Evolutionary conservation across 768 basidiomycete species (phyloP).

Genomic region (Pleurotus tuber-regium): DNA sequence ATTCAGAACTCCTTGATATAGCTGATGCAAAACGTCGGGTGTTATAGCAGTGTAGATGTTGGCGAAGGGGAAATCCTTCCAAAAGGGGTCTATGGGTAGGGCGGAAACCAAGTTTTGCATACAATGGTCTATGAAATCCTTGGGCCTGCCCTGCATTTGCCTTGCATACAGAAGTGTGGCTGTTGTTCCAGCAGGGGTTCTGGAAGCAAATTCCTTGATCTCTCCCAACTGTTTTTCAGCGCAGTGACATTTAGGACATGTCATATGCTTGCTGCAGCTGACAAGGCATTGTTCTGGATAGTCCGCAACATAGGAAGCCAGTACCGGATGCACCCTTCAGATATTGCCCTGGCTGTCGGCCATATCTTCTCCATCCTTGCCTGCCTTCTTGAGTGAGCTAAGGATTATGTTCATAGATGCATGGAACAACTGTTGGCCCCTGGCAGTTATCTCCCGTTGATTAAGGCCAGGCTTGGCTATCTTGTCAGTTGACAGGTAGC

Average conservation of each 20-base stretch:
- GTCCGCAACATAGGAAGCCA: conserved; percentile 37
- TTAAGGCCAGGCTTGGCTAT: conserved; percentile 18
- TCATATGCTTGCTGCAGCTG: conserved; percentile 20
- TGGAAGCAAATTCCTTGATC: background rate
- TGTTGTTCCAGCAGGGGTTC: conserved; percentile 13
- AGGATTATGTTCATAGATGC: conserved; percentile 30
- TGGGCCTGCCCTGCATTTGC: conserved; percentile 16
- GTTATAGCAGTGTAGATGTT: conserved; percentile 41
- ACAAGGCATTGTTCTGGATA: conserved; percentile 45
- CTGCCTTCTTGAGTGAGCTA: conserved; percentile 22
- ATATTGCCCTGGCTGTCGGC: conserved; percentile 26
- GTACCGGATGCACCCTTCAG: conserved; percentile 31
- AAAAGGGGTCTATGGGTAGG: conserved; percentile 32
- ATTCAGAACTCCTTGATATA: conserved; percentile 46
- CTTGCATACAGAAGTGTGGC: conserved; percentile 19
- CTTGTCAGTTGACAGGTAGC: conserved; percentile 36
- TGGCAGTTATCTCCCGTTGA: conserved; percentile 15
- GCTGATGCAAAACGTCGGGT: conserved; percentile 47
- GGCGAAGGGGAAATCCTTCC: conserved; percentile 35
- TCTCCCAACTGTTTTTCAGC: conserved; percentile 19
- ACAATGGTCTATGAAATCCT: background rate
- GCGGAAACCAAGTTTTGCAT: background rate
- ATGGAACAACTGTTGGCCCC: conserved; percentile 32
- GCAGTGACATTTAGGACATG: conserved; percentile 29
- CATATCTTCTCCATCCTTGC: conserved; percentile 29